phyloP scores from a whole-genome alignment of 2,329 filamentous ascomycete genomes.

The Colletotrichum orchidophilum region DNA sequence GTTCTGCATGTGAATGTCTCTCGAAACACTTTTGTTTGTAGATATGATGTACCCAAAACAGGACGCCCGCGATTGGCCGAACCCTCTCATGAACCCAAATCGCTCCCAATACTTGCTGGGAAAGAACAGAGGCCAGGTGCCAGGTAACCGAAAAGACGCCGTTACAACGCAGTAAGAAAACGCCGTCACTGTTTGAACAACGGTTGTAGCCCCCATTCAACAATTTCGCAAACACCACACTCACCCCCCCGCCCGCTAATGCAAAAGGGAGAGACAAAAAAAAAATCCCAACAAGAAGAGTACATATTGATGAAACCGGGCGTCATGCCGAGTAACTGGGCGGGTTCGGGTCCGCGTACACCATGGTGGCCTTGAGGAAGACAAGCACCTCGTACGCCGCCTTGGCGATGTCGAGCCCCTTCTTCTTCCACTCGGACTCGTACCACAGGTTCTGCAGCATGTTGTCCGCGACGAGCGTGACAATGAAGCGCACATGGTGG shows the following conservation, averaged over 20 bases:
- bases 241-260: neutral
- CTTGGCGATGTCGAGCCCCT: slow-evolving; percentile 43
- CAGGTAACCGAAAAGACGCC: neutral
- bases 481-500: slow-evolving; percentile 51
- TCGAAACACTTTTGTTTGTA: slow-evolving; percentile 1
- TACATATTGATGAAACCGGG: neutral
- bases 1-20: neutral
- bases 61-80: slow-evolving; percentile 6
- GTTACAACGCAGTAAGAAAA: neutral
- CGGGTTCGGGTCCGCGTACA: slow-evolving; percentile 37
- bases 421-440: slow-evolving; percentile 44
- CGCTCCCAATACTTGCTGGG: neutral
- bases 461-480: slow-evolving; percentile 46
- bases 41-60: neutral
- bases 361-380: slow-evolving; percentile 42
- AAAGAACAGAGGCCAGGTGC: neutral
- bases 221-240: neutral
- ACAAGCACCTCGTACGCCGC: slow-evolving; percentile 49
- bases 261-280: neutral
- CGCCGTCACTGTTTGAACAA: neutral
- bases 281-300: neutral
- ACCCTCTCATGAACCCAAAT: neutral
- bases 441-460: slow-evolving; percentile 45
- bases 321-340: slow-evolving; percentile 39
- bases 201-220: neutral